Evolutionary conservation across 2,329 filamentous ascomycete species (phyloP).

Genomic region (Penicillium frequentans): DNA sequence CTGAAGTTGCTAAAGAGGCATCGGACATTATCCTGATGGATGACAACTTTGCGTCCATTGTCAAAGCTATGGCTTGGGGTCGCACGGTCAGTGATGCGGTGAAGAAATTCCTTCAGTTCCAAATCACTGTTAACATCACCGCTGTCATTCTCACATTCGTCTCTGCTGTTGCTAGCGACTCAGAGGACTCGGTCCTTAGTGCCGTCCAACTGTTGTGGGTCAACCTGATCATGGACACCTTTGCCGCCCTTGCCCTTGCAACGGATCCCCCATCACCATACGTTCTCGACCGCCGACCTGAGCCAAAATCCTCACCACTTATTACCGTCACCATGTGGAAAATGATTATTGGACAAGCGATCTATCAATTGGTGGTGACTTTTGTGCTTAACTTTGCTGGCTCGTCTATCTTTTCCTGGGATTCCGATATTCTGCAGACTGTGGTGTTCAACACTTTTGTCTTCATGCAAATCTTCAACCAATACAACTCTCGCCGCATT

Average conservation of each 20-base stretch:
- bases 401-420: slow-evolving; percentile 34
- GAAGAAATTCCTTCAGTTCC: slow-evolving; percentile 66
- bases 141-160: slow-evolving; percentile 66
- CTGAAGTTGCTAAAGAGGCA: slow-evolving; percentile 81
- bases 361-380: slow-evolving; percentile 45
- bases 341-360: slow-evolving; percentile 47
- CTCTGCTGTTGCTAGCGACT: slow-evolving; percentile 58
- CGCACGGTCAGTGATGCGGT: slow-evolving; percentile 75
- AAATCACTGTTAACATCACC: slow-evolving; percentile 63
- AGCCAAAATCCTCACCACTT: slow-evolving; percentile 46
- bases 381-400: slow-evolving; percentile 49
- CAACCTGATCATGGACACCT: slow-evolving; percentile 70
- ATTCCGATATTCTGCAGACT: slow-evolving; percentile 33
- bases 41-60: slow-evolving; percentile 83
- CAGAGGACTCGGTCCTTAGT: slow-evolving; percentile 61
- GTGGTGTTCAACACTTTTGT: slow-evolving; percentile 49
- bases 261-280: slow-evolving; percentile 61
- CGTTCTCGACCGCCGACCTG: slow-evolving; percentile 56
- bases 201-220: slow-evolving; percentile 69
- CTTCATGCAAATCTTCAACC: slow-evolving; percentile 53
- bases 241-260: slow-evolving; percentile 64
- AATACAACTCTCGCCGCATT: slow-evolving; percentile 48
- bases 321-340: slow-evolving; percentile 51
- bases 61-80: slow-evolving; percentile 80
- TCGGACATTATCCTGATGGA: slow-evolving; percentile 86